Conservation (phyloP, 805 yeast species). For the Maudiozyma pseudohumilis region DNA sequence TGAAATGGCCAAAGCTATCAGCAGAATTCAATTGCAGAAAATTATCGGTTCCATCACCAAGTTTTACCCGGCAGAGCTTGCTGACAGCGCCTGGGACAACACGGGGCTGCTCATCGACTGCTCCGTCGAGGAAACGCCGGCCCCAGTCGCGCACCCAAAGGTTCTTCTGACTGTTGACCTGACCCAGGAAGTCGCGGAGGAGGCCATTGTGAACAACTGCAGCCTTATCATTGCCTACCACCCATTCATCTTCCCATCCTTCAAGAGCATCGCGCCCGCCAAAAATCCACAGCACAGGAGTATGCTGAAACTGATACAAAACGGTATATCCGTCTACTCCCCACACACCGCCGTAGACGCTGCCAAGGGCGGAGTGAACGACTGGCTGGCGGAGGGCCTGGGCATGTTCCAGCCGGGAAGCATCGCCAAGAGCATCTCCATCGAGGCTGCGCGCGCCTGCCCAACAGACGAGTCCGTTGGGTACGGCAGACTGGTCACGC, state of each 20-base stretch:
- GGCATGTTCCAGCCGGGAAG: slow-evolving; percentile 20
- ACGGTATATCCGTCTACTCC: slow-evolving; percentile 79
- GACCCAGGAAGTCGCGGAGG: slow-evolving; percentile 74
- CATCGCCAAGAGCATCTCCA: slow-evolving; percentile 13
- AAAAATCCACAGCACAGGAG: slow-evolving; percentile 75
- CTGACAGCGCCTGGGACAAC: slow-evolving; percentile 90
- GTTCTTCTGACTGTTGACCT: slow-evolving; percentile 73
- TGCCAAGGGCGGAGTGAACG: slow-evolving; percentile 87
- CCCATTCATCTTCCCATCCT: slow-evolving; percentile 87
- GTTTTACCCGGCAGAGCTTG: slow-evolving; percentile 70
- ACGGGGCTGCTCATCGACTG: slow-evolving; percentile 84
- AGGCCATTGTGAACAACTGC: slow-evolving; percentile 52
- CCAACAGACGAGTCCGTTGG: slow-evolving; percentile 41
- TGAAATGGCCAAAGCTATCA: slow-evolving; percentile 22
- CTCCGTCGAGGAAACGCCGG: slow-evolving; percentile 22
- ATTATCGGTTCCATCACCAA: slow-evolving; percentile 51
- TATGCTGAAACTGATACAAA: slow-evolving; percentile 57
- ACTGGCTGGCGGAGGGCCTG: slow-evolving; percentile 69
- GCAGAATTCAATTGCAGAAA: slow-evolving; percentile 31
- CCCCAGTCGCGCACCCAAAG: slow-evolving; percentile 13
- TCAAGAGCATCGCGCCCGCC: slow-evolving; percentile 56
- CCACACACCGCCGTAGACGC: slow-evolving; percentile 98
- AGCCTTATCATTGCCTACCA: slow-evolving; percentile 76
- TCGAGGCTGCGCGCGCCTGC: slow-evolving; percentile 20
- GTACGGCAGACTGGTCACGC: slow-evolving; percentile 63